Conservation (phyloP, 2,329 filamentous ascomycete genomes). For the Trichoderma simmonsii region DNA sequence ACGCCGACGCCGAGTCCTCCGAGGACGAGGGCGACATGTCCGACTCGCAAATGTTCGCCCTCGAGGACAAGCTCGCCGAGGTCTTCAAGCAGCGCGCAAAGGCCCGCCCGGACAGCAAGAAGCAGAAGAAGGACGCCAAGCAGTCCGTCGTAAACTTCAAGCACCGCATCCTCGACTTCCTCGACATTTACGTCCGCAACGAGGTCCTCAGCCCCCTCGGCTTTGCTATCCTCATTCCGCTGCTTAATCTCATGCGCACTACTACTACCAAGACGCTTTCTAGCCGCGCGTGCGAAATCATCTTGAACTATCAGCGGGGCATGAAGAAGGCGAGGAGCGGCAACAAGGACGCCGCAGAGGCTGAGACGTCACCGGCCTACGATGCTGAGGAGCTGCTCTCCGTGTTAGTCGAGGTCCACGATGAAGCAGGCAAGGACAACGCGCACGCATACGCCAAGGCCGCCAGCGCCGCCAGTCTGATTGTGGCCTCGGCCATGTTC, state of each 20-base stretch:
- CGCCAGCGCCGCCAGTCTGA: constrained; percentile 69
- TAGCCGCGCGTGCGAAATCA: constrained; percentile 67
- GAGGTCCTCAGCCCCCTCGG: constrained; percentile 66
- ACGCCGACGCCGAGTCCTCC: constrained; percentile 52
- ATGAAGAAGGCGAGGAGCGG: constrained; percentile 53
- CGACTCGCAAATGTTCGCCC: constrained; percentile 89
- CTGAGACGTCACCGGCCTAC: background rate
- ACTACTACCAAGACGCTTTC: constrained; percentile 73
- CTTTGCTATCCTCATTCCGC: constrained; percentile 68
- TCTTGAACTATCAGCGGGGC: constrained; percentile 68
- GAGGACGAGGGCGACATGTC: constrained; percentile 80
- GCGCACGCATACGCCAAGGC: constrained; percentile 71
- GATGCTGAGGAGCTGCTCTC: constrained; percentile 47
- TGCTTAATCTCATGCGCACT: constrained; percentile 73
- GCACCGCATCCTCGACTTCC: constrained; percentile 82
- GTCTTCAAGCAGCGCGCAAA: constrained; percentile 80
- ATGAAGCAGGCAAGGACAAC: constrained; percentile 59
- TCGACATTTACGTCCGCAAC: constrained; percentile 80
- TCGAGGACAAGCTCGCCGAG: constrained; percentile 78
- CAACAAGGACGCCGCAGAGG: constrained; percentile 17
- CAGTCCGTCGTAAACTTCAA: constrained; percentile 93
- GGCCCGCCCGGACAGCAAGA: constrained; percentile 63
- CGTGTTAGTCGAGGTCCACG: constrained; percentile 65
- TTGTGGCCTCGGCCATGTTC: constrained; percentile 62
- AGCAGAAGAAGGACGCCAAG: constrained; percentile 82